Base-by-base conservation (phyloP, 306 rosid genomes). In the Corylus avellana region DNA sequence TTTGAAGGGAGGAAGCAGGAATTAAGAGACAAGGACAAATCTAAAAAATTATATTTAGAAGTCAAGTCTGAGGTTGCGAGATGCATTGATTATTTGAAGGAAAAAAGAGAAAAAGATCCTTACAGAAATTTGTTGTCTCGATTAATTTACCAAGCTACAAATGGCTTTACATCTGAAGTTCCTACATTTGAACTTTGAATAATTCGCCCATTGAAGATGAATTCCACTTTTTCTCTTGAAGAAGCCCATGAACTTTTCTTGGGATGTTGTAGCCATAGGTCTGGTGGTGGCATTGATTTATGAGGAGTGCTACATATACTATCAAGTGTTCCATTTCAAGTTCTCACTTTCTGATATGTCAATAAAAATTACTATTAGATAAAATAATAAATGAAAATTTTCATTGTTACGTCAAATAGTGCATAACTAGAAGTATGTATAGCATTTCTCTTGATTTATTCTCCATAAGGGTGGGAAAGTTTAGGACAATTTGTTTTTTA, bases 181-280 rank as follows among this genome's bases (percentile, higher is more conserved):
- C 98, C 98, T 20, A 79, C 96, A 17, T 95, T 95, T 81, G 89
- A 95, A 74, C 75, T 91, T 64, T 93, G 88, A 92, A 59, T 59
- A 59, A 63, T 53, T 20, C 12, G 50, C 50, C 55, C n/a, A 53
- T 54, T 22, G 42, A 16, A 42, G 78, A 7, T 29, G 67, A 32
- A 64, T 64, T 7, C 4, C 46, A 37, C 44, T 5, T 50, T 53
- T 27, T 55, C 39, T 29, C 22, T 32, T 46, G 48, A 29, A 57
- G 61, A 29, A 53, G 5, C 51, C 7, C 8, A 3, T 55, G 25
- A 14, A 64, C 68, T 27, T 53, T 48, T 47, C 74, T 8, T 50
- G 37, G 75, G 53, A 58, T 46, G 58, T 42, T 44, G 44, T 55
- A 8, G 51, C 51, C 12, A 48, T 7, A 48, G 61, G 61, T n/a